Evolutionary conservation across 345 rosid genomes (phyloP).

Genomic region (Sisymbrium altissimum): DNA sequence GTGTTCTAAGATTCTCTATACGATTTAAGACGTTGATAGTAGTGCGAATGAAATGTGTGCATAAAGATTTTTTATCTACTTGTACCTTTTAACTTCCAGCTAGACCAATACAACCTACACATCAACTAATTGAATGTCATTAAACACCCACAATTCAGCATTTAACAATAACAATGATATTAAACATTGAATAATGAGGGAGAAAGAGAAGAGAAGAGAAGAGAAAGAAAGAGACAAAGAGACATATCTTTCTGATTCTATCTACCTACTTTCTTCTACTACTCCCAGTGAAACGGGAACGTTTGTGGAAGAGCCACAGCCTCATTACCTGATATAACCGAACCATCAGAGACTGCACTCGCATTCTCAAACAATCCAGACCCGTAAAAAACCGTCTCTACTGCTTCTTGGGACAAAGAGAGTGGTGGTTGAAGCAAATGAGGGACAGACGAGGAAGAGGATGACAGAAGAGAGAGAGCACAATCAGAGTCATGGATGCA

Average conservation of each 20-base stretch:
- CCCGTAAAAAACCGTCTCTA: slow-evolving; percentile 39
- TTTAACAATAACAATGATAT: not conserved
- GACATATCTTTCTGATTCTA: slow-evolving; percentile 6
- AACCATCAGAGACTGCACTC: slow-evolving; percentile 37
- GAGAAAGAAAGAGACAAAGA: not conserved
- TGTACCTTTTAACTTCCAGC: not conserved
- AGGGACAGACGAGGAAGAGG: slow-evolving; percentile 32
- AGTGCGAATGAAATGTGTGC: not conserved
- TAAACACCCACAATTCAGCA: not conserved
- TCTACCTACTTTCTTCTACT: slow-evolving; percentile 18
- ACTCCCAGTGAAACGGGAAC: slow-evolving; percentile 69
- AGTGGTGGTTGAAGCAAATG: slow-evolving; percentile 35
- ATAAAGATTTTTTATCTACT: not conserved
- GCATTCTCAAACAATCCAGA: slow-evolving; percentile 40
- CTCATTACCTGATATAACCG: slow-evolving; percentile 36
- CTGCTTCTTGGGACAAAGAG: slow-evolving; percentile 32
- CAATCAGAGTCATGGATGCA: slow-evolving; percentile 54
- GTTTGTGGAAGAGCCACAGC: slow-evolving; percentile 40
- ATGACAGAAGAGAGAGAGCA: slow-evolving; percentile 96
- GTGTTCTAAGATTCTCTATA: too few relatives aligned
- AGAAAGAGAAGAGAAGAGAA: slow-evolving; percentile 15
- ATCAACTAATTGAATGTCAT: not conserved
- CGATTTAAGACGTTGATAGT: not conserved
- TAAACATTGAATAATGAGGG: not conserved
- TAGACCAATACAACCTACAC: slow-evolving; percentile 9